phyloP scores from a whole-genome alignment of 768 basidiomycete genomes.

The Amanita inopinata region DNA sequence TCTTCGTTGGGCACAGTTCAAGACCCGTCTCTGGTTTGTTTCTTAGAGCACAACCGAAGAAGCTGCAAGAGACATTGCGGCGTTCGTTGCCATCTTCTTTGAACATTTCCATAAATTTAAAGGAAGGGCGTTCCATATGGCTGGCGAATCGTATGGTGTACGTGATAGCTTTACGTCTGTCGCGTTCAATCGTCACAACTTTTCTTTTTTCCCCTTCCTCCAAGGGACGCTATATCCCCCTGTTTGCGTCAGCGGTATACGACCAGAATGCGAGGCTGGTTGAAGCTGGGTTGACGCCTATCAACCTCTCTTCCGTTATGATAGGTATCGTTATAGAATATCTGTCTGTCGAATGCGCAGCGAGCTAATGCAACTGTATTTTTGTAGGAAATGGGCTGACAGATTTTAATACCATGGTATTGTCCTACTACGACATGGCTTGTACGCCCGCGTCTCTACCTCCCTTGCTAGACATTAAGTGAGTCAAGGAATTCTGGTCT shows the following conservation, averaged over 20 bases:
- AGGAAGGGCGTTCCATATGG: slow-evolving; percentile 54
- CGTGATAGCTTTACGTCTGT: slow-evolving; percentile 13
- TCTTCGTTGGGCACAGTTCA: background rate
- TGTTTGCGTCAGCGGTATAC: slow-evolving; percentile 69
- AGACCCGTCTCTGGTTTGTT: background rate
- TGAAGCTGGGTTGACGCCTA: slow-evolving; percentile 39
- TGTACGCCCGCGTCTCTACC: slow-evolving; percentile 43
- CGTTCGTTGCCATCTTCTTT: slow-evolving; percentile 65
- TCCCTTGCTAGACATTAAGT: slow-evolving; percentile 39
- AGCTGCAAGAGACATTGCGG: slow-evolving; percentile 60
- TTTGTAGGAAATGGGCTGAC: slow-evolving; percentile 53
- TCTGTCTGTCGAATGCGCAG: slow-evolving; percentile 9
- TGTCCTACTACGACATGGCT: slow-evolving; percentile 37
- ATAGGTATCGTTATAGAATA: too few species aligned
- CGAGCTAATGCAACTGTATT: background rate
- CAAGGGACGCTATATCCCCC: slow-evolving; percentile 61
- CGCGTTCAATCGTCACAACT: background rate
- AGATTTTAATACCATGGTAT: slow-evolving; percentile 36
- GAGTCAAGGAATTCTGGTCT: slow-evolving; percentile 23
- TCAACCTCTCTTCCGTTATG: slow-evolving; percentile 66
- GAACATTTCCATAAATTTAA: slow-evolving; percentile 66
- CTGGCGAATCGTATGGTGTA: slow-evolving; percentile 74
- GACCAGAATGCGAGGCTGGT: slow-evolving; percentile 56
- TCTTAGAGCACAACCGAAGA: slow-evolving; percentile 51
- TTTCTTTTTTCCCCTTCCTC: background rate